Evolutionary conservation across 768 basidiomycete species (phyloP), one percentile per base, ranked within the genome.

Genomic region (Boletus subparvulus): DNA sequence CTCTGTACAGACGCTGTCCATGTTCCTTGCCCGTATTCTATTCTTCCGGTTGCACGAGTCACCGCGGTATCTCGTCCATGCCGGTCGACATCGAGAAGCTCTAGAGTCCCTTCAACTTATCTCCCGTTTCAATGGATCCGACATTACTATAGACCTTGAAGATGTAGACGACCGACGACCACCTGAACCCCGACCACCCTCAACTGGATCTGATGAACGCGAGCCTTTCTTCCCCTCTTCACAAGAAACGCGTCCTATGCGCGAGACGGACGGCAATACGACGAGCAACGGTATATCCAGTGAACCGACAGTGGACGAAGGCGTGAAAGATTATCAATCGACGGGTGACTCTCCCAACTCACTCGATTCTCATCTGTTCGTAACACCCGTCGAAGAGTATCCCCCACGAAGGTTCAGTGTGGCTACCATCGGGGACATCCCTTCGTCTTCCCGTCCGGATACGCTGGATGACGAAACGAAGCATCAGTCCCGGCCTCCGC

Each of bases 41-140:
- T 86, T 98, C 71, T 97, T 98, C 80, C 85, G 88, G 19, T 76
- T 99, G 6, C 89, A 98, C 70, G 96, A 99, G 73, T 95, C 94
- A 0, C 94, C 97, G 2, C 85, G 94, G 24, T 98, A 87, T 68
- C 87, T 99, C 56, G 93, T 96, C 6, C 88, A 94, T 45, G 87
- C 91, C 0, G 93, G 94, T 16, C 82, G 93, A 43, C 86, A 83
- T 35, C 81, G 85, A 36, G 94, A 97, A 62, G 96, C 95, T 0
- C 73, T 96, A 36, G 83, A 90, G 61, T 86, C 87, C 0, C 80
- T 99, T 0, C 86, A 88, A 61, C 74, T 90, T 61, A 98, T 99
- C 43, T 90, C 91, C 3, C 80, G 79, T 33, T 93, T 90, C 74
- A 98, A 98, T 70, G 92, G 90, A 3, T 83, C 85, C 16, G 77